A percentile compares a stretch with the other conserved stretches of the same genome.
Conservation (phyloP, 306 rosid species). For the Citrullus amarus region DNA sequence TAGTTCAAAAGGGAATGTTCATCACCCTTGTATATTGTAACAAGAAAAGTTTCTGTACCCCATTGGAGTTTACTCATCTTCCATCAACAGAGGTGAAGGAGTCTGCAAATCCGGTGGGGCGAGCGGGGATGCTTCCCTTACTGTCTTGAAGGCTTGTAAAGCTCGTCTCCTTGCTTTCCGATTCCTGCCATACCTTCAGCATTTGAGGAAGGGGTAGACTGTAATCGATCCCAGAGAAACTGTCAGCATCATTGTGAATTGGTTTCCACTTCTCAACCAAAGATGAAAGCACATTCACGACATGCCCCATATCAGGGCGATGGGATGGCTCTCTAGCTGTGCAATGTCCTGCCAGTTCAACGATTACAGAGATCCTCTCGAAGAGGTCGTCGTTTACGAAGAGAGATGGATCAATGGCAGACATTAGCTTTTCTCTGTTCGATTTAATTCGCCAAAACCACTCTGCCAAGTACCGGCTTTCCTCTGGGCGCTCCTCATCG, state of each 20-base stretch:
- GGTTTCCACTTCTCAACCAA: slow-evolving; percentile 70
- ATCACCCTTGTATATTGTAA: neutral
- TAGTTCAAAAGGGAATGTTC: neutral
- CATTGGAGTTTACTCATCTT: slow-evolving; percentile 22
- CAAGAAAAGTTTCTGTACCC: neutral
- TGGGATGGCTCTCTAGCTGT: slow-evolving; percentile 64
- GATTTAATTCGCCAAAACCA: slow-evolving; percentile 72
- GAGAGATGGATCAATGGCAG: slow-evolving; percentile 52
- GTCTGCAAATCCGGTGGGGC: slow-evolving; percentile 63
- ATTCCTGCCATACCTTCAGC: slow-evolving; percentile 62
- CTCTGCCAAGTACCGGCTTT: slow-evolving; percentile 64
- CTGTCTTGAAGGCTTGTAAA: slow-evolving; percentile 37
- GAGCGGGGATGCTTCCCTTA: slow-evolving; percentile 48
- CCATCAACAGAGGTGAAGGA: slow-evolving; percentile 60
- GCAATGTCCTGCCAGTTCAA: slow-evolving; percentile 81
- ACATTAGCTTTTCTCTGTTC: slow-evolving; percentile 40
- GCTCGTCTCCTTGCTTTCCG: slow-evolving; percentile 35
- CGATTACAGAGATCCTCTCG: slow-evolving; percentile 37
- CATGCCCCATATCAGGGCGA: slow-evolving; percentile 81
- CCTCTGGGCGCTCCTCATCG: slow-evolving; percentile 69
- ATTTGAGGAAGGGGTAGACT: slow-evolving; percentile 53
- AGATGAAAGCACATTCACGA: slow-evolving; percentile 42
- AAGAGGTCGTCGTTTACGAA: slow-evolving; percentile 11
- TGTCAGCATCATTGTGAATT: slow-evolving; percentile 27
- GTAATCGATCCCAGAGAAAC: slow-evolving; percentile 35